Evolutionary conservation across 2,329 filamentous ascomycete genomes (phyloP).

Genomic region (Aspergillus bombycis): DNA sequence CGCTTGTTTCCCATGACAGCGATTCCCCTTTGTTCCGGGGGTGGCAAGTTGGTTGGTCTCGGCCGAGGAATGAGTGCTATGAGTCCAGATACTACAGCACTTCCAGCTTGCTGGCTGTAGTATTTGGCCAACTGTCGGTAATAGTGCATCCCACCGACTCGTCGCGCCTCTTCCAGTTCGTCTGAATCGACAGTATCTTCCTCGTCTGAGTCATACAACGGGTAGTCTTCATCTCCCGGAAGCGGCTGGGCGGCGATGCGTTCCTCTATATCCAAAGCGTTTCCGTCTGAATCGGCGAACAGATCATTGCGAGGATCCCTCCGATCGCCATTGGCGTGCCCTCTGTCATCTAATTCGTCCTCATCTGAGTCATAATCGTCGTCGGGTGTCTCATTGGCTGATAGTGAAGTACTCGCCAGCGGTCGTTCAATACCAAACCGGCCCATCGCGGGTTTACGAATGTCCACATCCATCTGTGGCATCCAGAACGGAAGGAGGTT

Average conservation of each 20-base stretch:
- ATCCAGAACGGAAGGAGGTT: slow-evolving; percentile 94
- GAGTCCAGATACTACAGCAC: slow-evolving; percentile 49
- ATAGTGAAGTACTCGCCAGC: slow-evolving; percentile 72
- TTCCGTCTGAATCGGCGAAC: slow-evolving; percentile 50
- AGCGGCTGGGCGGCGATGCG: slow-evolving; percentile 69
- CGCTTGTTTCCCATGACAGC: slow-evolving; percentile 46
- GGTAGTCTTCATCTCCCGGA: slow-evolving; percentile 69
- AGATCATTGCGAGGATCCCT: slow-evolving; percentile 44
- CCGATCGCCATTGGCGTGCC: not conserved
- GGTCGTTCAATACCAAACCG: slow-evolving; percentile 88
- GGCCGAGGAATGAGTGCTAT: slow-evolving; percentile 57
- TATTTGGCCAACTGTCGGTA: slow-evolving; percentile 62
- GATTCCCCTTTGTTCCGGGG: slow-evolving; percentile 41
- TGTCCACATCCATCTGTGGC: slow-evolving; percentile 97
- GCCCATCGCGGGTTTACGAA: slow-evolving; percentile 86
- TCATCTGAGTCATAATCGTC: slow-evolving; percentile 69
- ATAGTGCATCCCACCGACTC: slow-evolving; percentile 77
- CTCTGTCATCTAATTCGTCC: slow-evolving; percentile 51
- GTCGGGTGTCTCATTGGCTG: slow-evolving; percentile 75
- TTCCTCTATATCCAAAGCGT: slow-evolving; percentile 75
- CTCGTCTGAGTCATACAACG: slow-evolving; percentile 88
- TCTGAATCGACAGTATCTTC: slow-evolving; percentile 78
- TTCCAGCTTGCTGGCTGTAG: slow-evolving; percentile 54
- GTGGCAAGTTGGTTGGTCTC: slow-evolving; percentile 41
- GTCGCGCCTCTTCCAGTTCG: slow-evolving; percentile 74